Evolutionary conservation across 352 stramenopile genomes (phyloP), one percentile per base, ranked within the genome.

Genomic region (Phytopythium ostracodes): DNA sequence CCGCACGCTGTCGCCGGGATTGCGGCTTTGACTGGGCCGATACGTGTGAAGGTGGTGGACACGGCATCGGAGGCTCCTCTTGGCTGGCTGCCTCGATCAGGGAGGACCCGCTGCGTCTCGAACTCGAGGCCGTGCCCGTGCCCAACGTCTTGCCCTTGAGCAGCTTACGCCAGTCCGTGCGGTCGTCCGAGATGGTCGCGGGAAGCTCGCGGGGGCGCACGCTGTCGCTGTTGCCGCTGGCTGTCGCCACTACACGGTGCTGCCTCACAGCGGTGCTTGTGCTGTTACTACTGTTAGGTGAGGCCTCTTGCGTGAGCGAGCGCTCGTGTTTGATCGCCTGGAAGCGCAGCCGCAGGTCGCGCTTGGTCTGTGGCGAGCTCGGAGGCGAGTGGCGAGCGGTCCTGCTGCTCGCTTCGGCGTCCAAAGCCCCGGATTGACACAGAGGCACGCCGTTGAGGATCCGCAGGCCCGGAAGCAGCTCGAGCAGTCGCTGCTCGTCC

Each of bases 111-210:
- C 49, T 53, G 35, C 42, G 46, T 38, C 38, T 47, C 24, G 35
- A 22, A 33, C 52, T 49, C 31, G 44, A 24, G 44, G 43, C 27
- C 20, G 20, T 35, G 10, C 2, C 31, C 17, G 35, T 43, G 51
- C 51, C 33, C 5, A 35, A n/a, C 3, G 59, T 55, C 44, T 29
- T 55, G 2, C 76, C 63, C 54, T 89, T 89, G 15, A 89, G 71
- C 40, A 87, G 53, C 33, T 89, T 89, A 42, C 67, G 68, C 80
- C 80, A 89, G 59, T 89, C 80, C 1, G 80, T 89, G 6, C 67
- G 68, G 25, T 89, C 80, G 29, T 89, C 80, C 18, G 77, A 80
- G 63, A 87, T 87, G 35, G 65, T 80, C 24, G 74, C 62, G 1
- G 75, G 80, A 9, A 67, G 58, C 27, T 87, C 77, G 1, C 68